Evolutionary conservation across 2,329 filamentous ascomycete species (phyloP).

Genomic region (Atkinsonella texensis): DNA sequence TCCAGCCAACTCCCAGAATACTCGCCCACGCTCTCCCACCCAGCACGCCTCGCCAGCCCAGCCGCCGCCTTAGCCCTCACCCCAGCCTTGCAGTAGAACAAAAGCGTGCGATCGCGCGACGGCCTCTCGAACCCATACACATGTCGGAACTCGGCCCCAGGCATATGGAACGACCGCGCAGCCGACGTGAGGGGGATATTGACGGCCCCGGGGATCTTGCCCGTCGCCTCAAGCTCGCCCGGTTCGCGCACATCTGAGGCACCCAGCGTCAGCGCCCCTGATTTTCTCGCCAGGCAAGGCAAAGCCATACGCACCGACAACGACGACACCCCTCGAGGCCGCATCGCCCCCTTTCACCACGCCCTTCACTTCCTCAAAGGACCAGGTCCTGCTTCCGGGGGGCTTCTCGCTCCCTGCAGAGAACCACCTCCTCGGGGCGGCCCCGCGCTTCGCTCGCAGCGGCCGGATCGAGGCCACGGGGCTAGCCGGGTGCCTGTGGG

Average conservation of each 20-base stretch:
- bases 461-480: neutral
- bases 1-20: conserved; percentile 71
- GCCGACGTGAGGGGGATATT: conserved; percentile 71
- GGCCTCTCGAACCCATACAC: conserved; percentile 68
- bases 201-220: conserved; percentile 67
- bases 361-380: conserved; percentile 36
- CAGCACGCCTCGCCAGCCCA: conserved; percentile 60
- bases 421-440: conserved; percentile 12
- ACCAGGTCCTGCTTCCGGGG: conserved; percentile 28
- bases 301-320: conserved; percentile 31
- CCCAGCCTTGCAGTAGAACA: conserved; percentile 92
- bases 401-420: conserved; percentile 11
- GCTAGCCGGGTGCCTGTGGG: neutral
- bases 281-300: too few species aligned
- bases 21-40: conserved; percentile 60
- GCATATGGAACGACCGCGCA: conserved; percentile 69
- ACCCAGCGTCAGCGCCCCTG: too few species aligned
- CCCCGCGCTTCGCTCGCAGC: neutral
- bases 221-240: conserved; percentile 47
- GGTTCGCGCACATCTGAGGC: conserved; percentile 69
- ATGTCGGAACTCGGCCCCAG: conserved; percentile 68
- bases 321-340: conserved; percentile 17
- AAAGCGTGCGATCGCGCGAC: conserved; percentile 40
- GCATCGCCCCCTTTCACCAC: conserved; percentile 16
- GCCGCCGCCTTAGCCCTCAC: conserved; percentile 72